phyloP scores from a whole-genome alignment of 768 basidiomycete genomes.

The Rhizopogon sp. region DNA sequence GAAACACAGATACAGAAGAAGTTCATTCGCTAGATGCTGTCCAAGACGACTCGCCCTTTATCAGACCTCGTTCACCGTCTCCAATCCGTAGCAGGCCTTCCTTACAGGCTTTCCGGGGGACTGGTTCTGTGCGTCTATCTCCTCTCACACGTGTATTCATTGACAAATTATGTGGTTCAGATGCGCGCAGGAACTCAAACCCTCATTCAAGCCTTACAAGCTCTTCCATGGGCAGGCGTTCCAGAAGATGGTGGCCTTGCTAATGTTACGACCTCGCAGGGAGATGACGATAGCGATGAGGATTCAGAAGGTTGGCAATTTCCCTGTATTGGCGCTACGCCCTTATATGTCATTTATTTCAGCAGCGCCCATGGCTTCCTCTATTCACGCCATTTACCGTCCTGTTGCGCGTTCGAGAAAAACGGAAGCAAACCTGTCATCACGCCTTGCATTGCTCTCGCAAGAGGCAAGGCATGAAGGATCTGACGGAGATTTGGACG shows the following conservation, averaged over 20 bases:
- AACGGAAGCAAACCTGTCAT: constrained; percentile 20
- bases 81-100: constrained; percentile 38
- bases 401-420: constrained; percentile 68
- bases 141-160: constrained; percentile 1
- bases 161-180: constrained; percentile 32
- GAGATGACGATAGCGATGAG: constrained; percentile 63
- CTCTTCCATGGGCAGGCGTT: constrained; percentile 71
- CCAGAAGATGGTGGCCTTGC: constrained; percentile 63
- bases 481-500: constrained; percentile 28
- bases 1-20: constrained; percentile 1
- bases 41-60: constrained; percentile 60
- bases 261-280: constrained; percentile 33
- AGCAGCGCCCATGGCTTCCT: constrained; percentile 60
- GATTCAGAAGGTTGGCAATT: constrained; percentile 34
- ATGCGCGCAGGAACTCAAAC: constrained; percentile 88
- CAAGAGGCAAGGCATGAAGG: constrained; percentile 25
- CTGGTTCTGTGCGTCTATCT: constrained; percentile 57
- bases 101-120: constrained; percentile 53
- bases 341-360: constrained; percentile 3
- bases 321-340: constrained; percentile 9
- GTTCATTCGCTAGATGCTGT: constrained; percentile 8
- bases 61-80: constrained; percentile 67
- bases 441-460: constrained; percentile 7
- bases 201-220: constrained; percentile 83
- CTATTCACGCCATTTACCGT: constrained; percentile 84